These are phyloP conservation scores for Nakataea oryzae DNA, from an alignment of 2,329 filamentous ascomycete species.

Conservation along the genomic window DNA sequence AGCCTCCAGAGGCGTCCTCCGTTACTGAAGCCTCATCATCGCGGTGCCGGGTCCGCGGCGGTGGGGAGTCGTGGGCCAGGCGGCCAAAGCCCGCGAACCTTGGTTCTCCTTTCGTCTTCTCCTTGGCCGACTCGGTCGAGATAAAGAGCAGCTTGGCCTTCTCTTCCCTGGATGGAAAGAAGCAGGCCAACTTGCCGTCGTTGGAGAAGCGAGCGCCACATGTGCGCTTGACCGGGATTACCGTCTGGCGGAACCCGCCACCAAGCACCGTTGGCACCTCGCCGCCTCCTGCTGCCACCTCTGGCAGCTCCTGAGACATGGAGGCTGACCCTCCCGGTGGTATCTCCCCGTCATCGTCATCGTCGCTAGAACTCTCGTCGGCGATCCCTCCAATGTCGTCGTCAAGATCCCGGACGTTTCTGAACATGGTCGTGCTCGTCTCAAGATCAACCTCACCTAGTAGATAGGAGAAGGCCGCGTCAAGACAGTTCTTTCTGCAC, in stretches of 20 bases:
- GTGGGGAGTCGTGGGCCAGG: constrained; percentile 38
- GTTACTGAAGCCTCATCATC: constrained; percentile 40
- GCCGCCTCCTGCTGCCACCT: background rate
- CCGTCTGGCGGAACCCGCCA: constrained; percentile 1
- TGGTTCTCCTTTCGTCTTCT: constrained; percentile 41
- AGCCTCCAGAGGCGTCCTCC: constrained; percentile 37
- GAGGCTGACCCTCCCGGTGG: constrained; percentile 41
- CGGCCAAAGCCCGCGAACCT: constrained; percentile 48
- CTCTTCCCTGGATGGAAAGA: constrained; percentile 59
- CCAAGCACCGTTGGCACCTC: background rate
- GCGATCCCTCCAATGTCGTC: constrained; percentile 45
- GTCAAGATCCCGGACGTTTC: constrained; percentile 53
- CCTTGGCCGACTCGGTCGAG: constrained; percentile 31
- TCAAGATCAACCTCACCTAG: constrained; percentile 53
- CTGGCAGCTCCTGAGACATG: constrained; percentile 52
- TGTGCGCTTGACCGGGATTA: constrained; percentile 21
- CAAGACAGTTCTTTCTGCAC: constrained; percentile 50
- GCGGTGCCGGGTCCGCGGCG: constrained; percentile 31
- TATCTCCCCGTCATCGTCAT: constrained; percentile 55
- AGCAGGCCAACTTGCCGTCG: constrained; percentile 54
- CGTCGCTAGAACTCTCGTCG: constrained; percentile 56
- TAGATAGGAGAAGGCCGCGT: constrained; percentile 51
- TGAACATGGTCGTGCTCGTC: constrained; percentile 49
- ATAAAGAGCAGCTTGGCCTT: constrained; percentile 41
- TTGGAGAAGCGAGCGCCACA: constrained; percentile 53